Conservation (phyloP, 495 filamentous ascomycete species). For the Glarea lozoyensis region DNA sequence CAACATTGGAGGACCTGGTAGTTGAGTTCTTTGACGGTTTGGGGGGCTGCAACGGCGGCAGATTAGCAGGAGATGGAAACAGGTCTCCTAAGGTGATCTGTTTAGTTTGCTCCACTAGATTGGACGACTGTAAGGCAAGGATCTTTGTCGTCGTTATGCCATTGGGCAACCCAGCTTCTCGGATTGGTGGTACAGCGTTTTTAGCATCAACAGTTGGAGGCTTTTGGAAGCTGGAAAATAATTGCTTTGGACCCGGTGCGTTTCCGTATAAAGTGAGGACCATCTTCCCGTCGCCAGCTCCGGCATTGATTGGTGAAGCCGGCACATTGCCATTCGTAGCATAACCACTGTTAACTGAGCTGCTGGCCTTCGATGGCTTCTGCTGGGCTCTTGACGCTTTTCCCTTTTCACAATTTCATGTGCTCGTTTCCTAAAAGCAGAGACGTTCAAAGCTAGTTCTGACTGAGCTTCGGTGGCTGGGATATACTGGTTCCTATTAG, state of each 20-base stretch:
- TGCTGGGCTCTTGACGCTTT: slow-evolving; percentile 30
- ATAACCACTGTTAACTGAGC: slow-evolving; percentile 4
- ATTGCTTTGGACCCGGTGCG: slow-evolving; percentile 60
- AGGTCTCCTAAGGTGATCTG: slow-evolving; percentile 66
- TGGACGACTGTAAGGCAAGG: slow-evolving; percentile 41
- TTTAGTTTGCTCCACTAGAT: slow-evolving; percentile 29
- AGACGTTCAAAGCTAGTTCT: slow-evolving; percentile 12
- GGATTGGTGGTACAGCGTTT: slow-evolving; percentile 33
- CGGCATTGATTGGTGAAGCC: slow-evolving; percentile 17
- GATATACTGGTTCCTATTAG: slow-evolving; percentile 9
- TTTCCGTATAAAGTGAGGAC: slow-evolving; percentile 67
- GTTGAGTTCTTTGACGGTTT: slow-evolving; percentile 53
- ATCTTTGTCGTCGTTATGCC: slow-evolving; percentile 65
- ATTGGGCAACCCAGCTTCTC: slow-evolving; percentile 59
- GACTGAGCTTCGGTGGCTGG: slow-evolving; percentile 9
- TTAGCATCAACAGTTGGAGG: slow-evolving; percentile 31
- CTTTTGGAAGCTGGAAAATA: slow-evolving; percentile 74
- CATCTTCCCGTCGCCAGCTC: slow-evolving; percentile 35
- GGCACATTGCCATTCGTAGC: slow-evolving; percentile 9
- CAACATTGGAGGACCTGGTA: slow-evolving; percentile 50
- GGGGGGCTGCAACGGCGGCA: slow-evolving; percentile 64
- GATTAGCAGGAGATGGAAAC: slow-evolving; percentile 60
- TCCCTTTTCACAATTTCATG: slow-evolving; percentile 29
- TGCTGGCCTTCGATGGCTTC: slow-evolving; percentile 23
- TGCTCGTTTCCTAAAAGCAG: slow-evolving; percentile 17